Conservation (phyloP, 1,284 basidiomycete species). For the Coniferiporia weirii region DNA sequence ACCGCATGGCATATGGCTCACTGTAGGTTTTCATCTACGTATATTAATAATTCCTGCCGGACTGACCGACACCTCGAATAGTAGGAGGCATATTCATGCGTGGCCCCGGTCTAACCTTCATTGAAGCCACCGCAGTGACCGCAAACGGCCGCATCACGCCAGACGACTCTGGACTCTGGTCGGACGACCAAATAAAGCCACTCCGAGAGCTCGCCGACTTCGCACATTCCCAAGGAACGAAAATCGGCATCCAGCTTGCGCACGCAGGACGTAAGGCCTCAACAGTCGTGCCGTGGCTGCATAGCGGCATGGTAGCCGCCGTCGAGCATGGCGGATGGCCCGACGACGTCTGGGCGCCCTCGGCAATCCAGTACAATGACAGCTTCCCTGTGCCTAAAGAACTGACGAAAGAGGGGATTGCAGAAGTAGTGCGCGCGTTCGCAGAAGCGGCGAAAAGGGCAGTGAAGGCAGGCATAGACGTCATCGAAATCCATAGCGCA, state of each 20-base stretch:
- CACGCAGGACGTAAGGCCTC: constrained; percentile 62
- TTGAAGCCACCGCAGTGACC: constrained; percentile 53
- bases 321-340: constrained; percentile 43
- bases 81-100: constrained; percentile 45
- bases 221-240: constrained; percentile 42
- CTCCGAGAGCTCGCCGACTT: constrained; percentile 53
- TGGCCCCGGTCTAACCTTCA: constrained; percentile 48
- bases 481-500: constrained; percentile 36
- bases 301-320: constrained; percentile 9
- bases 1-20: constrained; percentile 52
- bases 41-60: background rate
- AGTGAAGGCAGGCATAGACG: constrained; percentile 39
- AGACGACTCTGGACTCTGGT: constrained; percentile 45
- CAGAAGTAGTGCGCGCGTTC: constrained; percentile 42
- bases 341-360: constrained; percentile 37
- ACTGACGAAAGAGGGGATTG: constrained; percentile 44
- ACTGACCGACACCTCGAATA: constrained; percentile 17
- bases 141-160: constrained; percentile 61
- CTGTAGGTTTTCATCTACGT: constrained; percentile 29
- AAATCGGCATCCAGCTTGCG: constrained; percentile 56
- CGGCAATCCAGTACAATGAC: constrained; percentile 44
- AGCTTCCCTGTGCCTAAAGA: constrained; percentile 49
- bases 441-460: constrained; percentile 39
- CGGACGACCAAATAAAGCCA: constrained; percentile 48
- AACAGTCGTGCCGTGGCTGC: constrained; percentile 42